Percentiles rank a stretch among this genome's conserved stretches.
Evolutionary conservation across 164 flowering plant genomes (phyloP).

Genomic region (Liriodendron chinense): DNA sequence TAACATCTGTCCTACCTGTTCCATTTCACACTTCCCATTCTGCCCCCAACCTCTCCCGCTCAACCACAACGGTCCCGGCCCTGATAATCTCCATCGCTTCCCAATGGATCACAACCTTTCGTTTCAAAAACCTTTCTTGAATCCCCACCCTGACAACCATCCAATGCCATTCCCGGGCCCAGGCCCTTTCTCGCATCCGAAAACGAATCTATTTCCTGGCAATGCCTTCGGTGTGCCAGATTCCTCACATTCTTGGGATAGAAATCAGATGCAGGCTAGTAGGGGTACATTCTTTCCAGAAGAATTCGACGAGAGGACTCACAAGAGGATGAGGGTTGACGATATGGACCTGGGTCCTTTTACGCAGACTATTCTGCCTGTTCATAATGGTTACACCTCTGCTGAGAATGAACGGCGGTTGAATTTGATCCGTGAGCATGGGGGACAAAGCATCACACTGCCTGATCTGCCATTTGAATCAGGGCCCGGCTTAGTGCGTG

Average conservation of each 20-base stretch:
- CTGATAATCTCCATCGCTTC: conserved; percentile 8
- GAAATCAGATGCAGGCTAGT: conserved; percentile 24
- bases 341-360: conserved; percentile 20
- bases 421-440: conserved; percentile 76
- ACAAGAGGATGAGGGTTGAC: conserved; percentile 59
- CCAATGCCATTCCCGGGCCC: not conserved
- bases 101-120: not conserved
- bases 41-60: conserved; percentile 45
- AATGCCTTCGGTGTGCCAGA: conserved; percentile 13
- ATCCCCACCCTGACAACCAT: conserved; percentile 12
- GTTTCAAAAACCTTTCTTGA: not conserved
- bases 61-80: conserved; percentile 11
- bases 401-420: conserved; percentile 63
- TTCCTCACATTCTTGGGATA: conserved; percentile 17
- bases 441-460: conserved; percentile 23
- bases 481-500: not conserved
- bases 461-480: not conserved
- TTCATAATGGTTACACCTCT: conserved; percentile 9
- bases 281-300: conserved; percentile 21
- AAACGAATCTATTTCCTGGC: not conserved
- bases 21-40: conserved; percentile 68
- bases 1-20: conserved; percentile 55
- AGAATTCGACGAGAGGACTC: conserved; percentile 31
- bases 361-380: not conserved
- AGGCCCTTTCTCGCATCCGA: conserved; percentile 1